Percentiles rank a stretch among this genome's conserved stretches.
Evolutionary conservation across 805 yeast species (phyloP).

Genomic region (Geotrichum ghanense): DNA sequence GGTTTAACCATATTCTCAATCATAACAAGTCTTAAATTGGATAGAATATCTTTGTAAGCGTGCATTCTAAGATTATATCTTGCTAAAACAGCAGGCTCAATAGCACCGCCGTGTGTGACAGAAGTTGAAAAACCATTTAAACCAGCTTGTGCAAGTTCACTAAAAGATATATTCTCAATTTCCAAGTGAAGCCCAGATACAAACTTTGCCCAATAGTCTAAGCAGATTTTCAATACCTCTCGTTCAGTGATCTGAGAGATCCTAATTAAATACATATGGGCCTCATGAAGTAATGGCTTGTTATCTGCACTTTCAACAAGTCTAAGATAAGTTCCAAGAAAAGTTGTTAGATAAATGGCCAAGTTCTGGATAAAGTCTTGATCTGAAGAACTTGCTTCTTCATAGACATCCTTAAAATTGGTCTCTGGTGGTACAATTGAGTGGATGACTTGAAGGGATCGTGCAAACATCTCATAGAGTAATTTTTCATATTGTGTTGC

Average conservation of each 20-base stretch:
- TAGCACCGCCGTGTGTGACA: constrained; percentile 56
- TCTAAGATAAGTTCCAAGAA: constrained; percentile 66
- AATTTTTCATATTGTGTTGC: constrained; percentile 42
- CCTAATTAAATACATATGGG: constrained; percentile 73
- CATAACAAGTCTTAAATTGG: constrained; percentile 80
- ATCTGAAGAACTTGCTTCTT: constrained; percentile 64
- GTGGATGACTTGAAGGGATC: constrained; percentile 58
- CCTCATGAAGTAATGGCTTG: constrained; percentile 50
- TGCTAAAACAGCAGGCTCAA: constrained; percentile 69
- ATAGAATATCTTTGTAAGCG: constrained; percentile 63
- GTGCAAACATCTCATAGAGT: constrained; percentile 58
- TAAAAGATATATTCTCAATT: constrained; percentile 66
- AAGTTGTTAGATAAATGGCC: constrained; percentile 85
- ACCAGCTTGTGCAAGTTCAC: constrained; percentile 63
- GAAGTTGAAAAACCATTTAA: constrained; percentile 38
- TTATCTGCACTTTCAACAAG: constrained; percentile 35
- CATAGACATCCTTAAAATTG: constrained; percentile 62
- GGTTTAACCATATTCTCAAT: constrained; percentile 98
- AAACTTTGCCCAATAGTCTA: constrained; percentile 87
- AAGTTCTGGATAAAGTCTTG: constrained; percentile 93
- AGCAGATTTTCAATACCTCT: constrained; percentile 87
- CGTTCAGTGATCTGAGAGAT: constrained; percentile 88
- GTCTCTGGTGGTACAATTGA: constrained; percentile 60
- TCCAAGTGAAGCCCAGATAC: constrained; percentile 79
- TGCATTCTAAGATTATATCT: constrained; percentile 79